phyloP scores from a whole-genome alignment of 208 protist genomes.

The Zelonia costaricensis region DNA sequence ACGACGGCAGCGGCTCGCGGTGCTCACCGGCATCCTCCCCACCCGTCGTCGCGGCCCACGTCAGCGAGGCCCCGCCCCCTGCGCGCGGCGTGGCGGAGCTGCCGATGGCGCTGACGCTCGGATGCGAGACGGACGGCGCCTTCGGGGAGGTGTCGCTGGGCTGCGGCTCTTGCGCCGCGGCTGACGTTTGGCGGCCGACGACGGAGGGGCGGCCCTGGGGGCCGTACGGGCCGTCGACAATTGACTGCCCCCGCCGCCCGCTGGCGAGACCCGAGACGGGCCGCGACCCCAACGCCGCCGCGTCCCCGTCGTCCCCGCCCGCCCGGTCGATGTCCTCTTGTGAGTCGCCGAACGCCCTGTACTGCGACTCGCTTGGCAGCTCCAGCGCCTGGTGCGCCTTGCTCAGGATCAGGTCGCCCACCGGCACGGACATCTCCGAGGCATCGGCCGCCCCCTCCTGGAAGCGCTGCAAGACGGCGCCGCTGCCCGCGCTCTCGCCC shows the following conservation, averaged over 20 bases:
- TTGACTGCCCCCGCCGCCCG: background rate
- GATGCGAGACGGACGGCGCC: background rate
- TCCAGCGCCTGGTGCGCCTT: slow-evolving; percentile 63
- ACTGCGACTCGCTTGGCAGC: background rate
- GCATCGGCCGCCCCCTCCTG: slow-evolving; percentile 5
- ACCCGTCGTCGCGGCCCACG: slow-evolving; percentile 4
- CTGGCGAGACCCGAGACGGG: slow-evolving; percentile 2
- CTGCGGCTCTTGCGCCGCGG: background rate
- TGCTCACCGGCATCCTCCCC: slow-evolving; percentile 31
- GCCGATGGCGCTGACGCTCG: no score
- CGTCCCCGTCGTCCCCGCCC: background rate
- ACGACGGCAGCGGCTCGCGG: slow-evolving; percentile 1
- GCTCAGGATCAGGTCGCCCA: slow-evolving; percentile 69
- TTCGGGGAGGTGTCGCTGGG: background rate
- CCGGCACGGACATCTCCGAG: slow-evolving; percentile 8
- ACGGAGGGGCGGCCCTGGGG: background rate
- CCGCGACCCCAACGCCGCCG: background rate
- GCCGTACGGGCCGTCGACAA: slow-evolving; percentile 8
- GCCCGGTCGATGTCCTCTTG: background rate
- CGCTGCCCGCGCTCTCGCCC: background rate
- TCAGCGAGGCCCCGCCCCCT: no score
- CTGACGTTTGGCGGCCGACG: background rate
- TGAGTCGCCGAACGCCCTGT: background rate
- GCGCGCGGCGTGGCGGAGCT: no score
- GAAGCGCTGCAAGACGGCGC: background rate